Evolutionary conservation across 805 yeast genomes (phyloP), one percentile per base, ranked within the genome.

Genomic region (Lipomyces japonicus): DNA sequence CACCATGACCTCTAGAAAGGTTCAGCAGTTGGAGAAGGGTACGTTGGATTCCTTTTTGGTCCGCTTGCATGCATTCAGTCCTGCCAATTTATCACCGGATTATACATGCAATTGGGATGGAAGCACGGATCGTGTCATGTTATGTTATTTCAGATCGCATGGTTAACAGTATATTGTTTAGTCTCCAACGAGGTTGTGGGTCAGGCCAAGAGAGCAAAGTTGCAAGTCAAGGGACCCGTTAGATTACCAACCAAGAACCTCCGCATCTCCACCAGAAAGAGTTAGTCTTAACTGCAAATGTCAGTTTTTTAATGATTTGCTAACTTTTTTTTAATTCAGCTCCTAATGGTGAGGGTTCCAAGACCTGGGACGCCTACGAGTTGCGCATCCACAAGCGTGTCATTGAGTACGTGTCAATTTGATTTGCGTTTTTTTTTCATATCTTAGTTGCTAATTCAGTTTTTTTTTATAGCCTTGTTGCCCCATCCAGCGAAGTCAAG

Each of bases 301-400:
- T n/a, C 25, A 22, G 9, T 39, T 31, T 9, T 14, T 7, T 30
- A 28, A 22, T 16, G 25, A 19, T 18, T 18, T 6, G 14, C 9
- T 18, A 4, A 5, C 9, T 18, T 4, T n/a, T n/a, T n/a, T 18
- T 14, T 24, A 18, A 6, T 18, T 30, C 36, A 50, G 51, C 98
- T 73, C 99, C 99, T 72, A 95, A 95, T 77, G 99, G 99, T 93
- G 97, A 93, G 82, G 99, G 99, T 93, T 93, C 98, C 68, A 93
- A 93, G 91, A 93, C 99, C 70, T 93, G 97, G 97, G 99, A 93
- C 75, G 80, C 95, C 69, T 93, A 83, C 77, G 98, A 93, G 82
- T 86, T 93, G 95, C 91, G 97, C 86, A 89, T 93, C 82, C 98
- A 93, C 96, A 93, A 93, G 95, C 90, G 99, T 80, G 85, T 88